Evolutionary conservation across 106 monocot genomes (phyloP), one percentile per base, ranked within the genome.

Genomic region (Vanilla planifolia): DNA sequence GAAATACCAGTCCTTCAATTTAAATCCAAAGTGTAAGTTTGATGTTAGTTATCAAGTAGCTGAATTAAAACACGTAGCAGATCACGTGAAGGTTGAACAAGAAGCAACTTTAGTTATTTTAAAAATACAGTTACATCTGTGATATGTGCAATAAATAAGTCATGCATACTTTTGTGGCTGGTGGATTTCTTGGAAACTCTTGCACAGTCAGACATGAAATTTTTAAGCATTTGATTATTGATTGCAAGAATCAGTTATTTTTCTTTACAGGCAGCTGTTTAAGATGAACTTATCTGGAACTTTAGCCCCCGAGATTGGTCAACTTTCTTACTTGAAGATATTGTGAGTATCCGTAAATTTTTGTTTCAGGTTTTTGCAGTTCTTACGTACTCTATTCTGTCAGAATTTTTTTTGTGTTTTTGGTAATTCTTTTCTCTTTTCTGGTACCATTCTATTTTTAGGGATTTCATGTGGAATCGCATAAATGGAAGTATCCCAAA

Each of bases 391-490:
- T 53, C 3, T 29, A 28, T 30, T 14, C 53, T 53, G 53, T 30
- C 14, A 16, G 53, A 16, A 32, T 53, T 29, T 50, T 11, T 50
- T 50, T 9, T 13, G 1, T n/a, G 5, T 26, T 40, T 35, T 60
- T 35, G n/a, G n/a, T 30, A 6, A 29, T 17, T 14, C 5, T 32
- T 7, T 30, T 47, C 33, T 37, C 53, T 10, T 8, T 15, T 26
- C 0, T 32, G 33, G 67, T 61, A n/a, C n/a, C n/a, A 55, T 46
- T 60, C 40, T 39, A 71, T 67, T 67, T 81, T 73, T 66, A 94
- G 94, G 82, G 85, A 89, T 76, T 70, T 89, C 71, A 94, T 94
- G 94, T 94, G 94, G 94, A 94, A 94, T 56, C 23, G 66, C 17
- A 80, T 94, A 62, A 76, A 46, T 68, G 89, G 94, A 17, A 76